Evolutionary conservation across 805 yeast genomes (phyloP).

Genomic region (Saccharomycopsis javanensis): DNA sequence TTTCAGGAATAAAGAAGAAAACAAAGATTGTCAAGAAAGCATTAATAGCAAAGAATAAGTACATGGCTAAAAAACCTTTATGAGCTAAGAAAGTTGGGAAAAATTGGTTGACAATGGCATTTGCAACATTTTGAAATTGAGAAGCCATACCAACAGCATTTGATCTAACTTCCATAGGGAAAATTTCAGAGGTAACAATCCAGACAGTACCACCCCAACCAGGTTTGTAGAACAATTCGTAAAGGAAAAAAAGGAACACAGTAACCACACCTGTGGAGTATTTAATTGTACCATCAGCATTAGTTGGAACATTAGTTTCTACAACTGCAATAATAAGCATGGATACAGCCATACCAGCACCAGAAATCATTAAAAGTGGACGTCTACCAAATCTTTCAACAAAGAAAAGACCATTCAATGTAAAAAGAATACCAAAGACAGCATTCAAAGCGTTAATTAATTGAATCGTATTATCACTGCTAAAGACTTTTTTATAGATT

Average conservation of each 20-base stretch:
- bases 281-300: conserved; percentile 30
- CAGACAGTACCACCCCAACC: conserved; percentile 68
- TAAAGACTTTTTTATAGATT: conserved; percentile 14
- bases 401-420: conserved; percentile 28
- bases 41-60: conserved; percentile 39
- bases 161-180: conserved; percentile 55
- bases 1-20: conserved; percentile 58
- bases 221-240: conserved; percentile 56
- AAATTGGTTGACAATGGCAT: conserved; percentile 17
- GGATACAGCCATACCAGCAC: conserved; percentile 43
- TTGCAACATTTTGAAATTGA: conserved; percentile 28
- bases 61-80: conserved; percentile 61
- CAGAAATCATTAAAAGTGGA: conserved; percentile 39
- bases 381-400: conserved; percentile 51
- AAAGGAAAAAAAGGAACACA: conserved; percentile 56
- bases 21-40: conserved; percentile 38
- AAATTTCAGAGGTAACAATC: conserved; percentile 57
- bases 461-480: conserved; percentile 21
- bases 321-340: conserved; percentile 52
- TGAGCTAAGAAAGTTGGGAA: conserved; percentile 52
- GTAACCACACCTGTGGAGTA: conserved; percentile 49
- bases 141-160: conserved; percentile 51
- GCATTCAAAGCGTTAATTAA: conserved; percentile 19
- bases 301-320: conserved; percentile 42
- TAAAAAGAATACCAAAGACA: conserved; percentile 12